Evolutionary conservation across 768 basidiomycete genomes (phyloP), one percentile per base, ranked within the genome.

Genomic region (Kwoniella dejecticola): DNA sequence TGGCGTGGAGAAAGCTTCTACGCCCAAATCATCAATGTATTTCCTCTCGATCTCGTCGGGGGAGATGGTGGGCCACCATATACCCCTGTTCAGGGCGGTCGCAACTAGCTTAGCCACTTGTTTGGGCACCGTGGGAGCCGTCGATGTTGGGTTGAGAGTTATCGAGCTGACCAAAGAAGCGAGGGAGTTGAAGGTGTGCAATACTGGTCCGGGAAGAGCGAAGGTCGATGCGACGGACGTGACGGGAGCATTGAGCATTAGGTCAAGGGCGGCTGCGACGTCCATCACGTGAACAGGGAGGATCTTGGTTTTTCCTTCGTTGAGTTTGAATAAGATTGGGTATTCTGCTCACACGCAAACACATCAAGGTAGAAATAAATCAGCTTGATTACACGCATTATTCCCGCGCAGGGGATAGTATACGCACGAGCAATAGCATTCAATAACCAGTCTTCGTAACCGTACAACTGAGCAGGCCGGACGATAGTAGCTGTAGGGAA

Each of bases 221-320:
- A 92, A 80, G 7, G 87, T 91, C 15, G 75, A 66, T 30, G 86
- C 84, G 52, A 74, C 66, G 11, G 75, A 75, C 0, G 80, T 77
- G 41, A 87, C 80, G 21, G 86, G 72, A 52, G 86, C 85, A 41
- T 87, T 83, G 45, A 84, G 82, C 79, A 89, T 84, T 63, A 91
- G 80, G 81, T 90, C 90, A 56, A 98, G 84, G 4, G 87, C 94
- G 79, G 94, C 89, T 10, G 96, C 95, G 58, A 98, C 90, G 74
- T 99, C 94, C 72, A 94, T 79, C 23, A 96, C 90, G 83, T 97
- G 93, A 46, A 89, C 91, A 0, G 96, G 96, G 31, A 91, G 88
- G 79, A 90, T 86, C 80, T 85, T 86, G 23, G 96, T 94, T 78
- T 88, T 81, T 36, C 86, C 90, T 71, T 89, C 80, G 82, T 99